Base-by-base conservation (phyloP, 345 rosid genomes). In the Melastoma malabathricum region DNA sequence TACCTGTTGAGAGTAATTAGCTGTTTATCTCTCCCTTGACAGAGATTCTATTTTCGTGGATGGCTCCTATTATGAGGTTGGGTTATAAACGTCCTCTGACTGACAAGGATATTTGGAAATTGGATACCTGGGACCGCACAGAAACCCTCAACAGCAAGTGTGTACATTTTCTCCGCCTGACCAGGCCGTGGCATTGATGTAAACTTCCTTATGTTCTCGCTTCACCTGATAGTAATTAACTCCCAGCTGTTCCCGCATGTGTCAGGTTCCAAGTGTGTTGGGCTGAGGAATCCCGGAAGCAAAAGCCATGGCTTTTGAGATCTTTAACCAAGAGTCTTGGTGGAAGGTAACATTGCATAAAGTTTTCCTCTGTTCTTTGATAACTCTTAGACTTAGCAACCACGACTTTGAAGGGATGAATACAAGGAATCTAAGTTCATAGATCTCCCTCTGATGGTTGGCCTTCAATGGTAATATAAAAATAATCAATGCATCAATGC, bases 251-350 rank as follows among this genome's bases (percentile, higher is more conserved):
- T 68, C 55, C 57, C 54, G 48, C 66, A 47, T 59, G 27, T 62
- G 34, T 53, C 65, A 92, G 96, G 68, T 87, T 92, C 63, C 84
- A 80, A 77, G 66, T 57, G 51, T 82, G 86, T 59, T 92, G 98
- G 98, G 86, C 74, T 23, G 73, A 77, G 67, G 98, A 92, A 74
- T 71, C 77, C 60, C 77, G 61, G 51, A 77, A 62, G 56, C 73
- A 82, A 27, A 92, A 76, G 62, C 96, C 98, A 4, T 92, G 96
- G 98, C 89, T 92, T 44, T 72, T 92, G 50, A 80, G 98, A 66
- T 89, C 93, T 54, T 61, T 92, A 64, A 65, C 62, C 69, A 65
- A 66, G 58, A 82, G 96, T 66, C 87, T 92, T 75, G 98, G 96
- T 38, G 89, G 86, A 76, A 79, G 96, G 98, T 87, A 75, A 64